Conservation (phyloP, 2,329 filamentous ascomycete genomes). For the Celoporthe dispersa region DNA sequence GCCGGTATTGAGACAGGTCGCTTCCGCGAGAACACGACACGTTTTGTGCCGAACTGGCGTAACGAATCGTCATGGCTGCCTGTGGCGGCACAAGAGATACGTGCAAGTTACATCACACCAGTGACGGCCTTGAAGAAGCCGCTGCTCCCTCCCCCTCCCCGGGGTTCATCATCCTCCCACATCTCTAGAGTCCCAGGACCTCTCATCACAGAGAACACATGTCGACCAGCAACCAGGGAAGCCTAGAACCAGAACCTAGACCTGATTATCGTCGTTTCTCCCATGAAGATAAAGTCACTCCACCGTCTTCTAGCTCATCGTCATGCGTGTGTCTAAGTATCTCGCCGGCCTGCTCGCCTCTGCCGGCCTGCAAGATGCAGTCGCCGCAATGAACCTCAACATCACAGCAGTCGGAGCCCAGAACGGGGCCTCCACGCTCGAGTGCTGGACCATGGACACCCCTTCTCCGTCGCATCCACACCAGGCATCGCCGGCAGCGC, state of each 20-base stretch:
- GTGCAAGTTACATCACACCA: neutral
- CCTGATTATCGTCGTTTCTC: neutral
- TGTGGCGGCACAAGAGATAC: neutral
- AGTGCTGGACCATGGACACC: conserved; percentile 51
- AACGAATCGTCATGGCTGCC: neutral
- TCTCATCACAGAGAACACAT: neutral
- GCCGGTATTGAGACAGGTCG: neutral
- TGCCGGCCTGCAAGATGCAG: neutral
- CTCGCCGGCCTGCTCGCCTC: neutral
- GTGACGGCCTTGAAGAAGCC: neutral
- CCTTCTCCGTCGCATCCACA: conserved; percentile 39
- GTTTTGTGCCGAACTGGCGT: neutral
- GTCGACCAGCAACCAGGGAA: neutral
- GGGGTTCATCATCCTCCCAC: neutral
- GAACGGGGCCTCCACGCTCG: conserved; percentile 45
- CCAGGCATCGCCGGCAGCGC: conserved; percentile 40
- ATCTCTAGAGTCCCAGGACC: neutral
- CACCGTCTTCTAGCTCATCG: neutral
- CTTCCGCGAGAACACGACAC: neutral
- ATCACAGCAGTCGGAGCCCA: conserved; percentile 45
- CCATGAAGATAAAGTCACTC: neutral
- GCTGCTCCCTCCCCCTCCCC: neutral
- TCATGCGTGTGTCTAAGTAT: neutral
- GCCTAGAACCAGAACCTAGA: neutral
- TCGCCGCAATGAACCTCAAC: conserved; percentile 39